These are phyloP conservation scores for Dioscorea zingiberensis DNA, from an alignment of 106 monocot genomes.

Conservation along the genomic window DNA sequence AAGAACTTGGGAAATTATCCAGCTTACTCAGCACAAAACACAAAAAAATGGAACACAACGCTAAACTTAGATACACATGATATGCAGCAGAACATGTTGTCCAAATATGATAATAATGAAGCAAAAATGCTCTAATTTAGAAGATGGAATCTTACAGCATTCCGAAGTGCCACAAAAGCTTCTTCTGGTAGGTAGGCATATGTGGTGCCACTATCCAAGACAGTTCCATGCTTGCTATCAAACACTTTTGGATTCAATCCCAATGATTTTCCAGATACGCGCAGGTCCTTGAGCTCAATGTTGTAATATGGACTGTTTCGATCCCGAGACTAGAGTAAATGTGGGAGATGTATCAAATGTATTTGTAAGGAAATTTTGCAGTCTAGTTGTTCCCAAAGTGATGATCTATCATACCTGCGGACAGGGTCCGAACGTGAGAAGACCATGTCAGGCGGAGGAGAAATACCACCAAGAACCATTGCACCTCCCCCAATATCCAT, in stretches of 20 bases:
- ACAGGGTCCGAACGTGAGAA: conserved; percentile 66
- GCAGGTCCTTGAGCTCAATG: conserved; percentile 87
- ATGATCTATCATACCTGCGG: conserved; percentile 60
- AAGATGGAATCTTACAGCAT: conserved; percentile 56
- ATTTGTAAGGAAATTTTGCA: conserved; percentile 22
- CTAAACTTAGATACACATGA: no score
- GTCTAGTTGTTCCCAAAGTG: conserved; percentile 6
- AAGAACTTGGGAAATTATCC: no score
- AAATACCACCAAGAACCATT: conserved; percentile 86
- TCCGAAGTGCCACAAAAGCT: conserved; percentile 69
- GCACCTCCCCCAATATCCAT: conserved; percentile 95
- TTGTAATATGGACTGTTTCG: conserved; percentile 96
- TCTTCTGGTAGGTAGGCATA: conserved; percentile 85
- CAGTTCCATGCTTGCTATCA: conserved; percentile 70
- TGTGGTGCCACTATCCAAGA: conserved; percentile 98
- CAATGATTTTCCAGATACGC: conserved; percentile 63
- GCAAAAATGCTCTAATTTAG: neutral
- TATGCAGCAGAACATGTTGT: no score
- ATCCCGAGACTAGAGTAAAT: conserved; percentile 77
- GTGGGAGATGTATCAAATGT: conserved; percentile 51
- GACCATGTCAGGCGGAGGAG: conserved; percentile 65
- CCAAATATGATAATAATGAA: no score
- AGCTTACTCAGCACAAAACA: no score
- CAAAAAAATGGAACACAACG: no score
- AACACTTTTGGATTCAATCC: conserved; percentile 56